Evolutionary conservation across 495 filamentous ascomycete genomes (phyloP).

Genomic region (Pseudotulostoma volvatum): DNA sequence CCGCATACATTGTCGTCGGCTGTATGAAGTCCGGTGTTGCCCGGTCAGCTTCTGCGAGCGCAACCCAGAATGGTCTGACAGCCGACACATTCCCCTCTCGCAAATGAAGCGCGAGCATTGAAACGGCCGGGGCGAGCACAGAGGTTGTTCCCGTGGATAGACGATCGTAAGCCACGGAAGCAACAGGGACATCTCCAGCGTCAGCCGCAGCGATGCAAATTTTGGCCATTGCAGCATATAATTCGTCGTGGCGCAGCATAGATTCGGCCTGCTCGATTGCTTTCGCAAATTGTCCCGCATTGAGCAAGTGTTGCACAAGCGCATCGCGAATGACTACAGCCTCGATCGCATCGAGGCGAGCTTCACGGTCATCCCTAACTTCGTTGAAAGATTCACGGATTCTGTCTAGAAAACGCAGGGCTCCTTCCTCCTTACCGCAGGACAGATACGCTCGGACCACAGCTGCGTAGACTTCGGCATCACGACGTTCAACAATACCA

Average conservation of each 20-base stretch:
- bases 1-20: slow-evolving; percentile 69
- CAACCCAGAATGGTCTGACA: slow-evolving; percentile 60
- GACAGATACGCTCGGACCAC: slow-evolving; percentile 73
- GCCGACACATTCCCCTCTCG: slow-evolving; percentile 60
- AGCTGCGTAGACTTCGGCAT: slow-evolving; percentile 73
- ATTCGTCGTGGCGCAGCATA: slow-evolving; percentile 30
- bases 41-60: slow-evolving; percentile 43
- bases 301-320: slow-evolving; percentile 54
- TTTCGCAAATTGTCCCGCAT: slow-evolving; percentile 43
- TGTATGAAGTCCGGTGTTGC: slow-evolving; percentile 58
- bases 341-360: slow-evolving; percentile 40
- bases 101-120: slow-evolving; percentile 70
- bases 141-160: slow-evolving; percentile 32
- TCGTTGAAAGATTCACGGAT: slow-evolving; percentile 44
- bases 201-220: slow-evolving; percentile 64
- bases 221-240: slow-evolving; percentile 36
- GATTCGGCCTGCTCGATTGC: slow-evolving; percentile 48
- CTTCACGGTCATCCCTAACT: slow-evolving; percentile 36
- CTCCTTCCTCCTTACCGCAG: slow-evolving; percentile 61
- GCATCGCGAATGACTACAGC: slow-evolving; percentile 55
- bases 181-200: slow-evolving; percentile 50
- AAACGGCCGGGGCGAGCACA: slow-evolving; percentile 51
- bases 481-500: slow-evolving; percentile 53
- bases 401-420: slow-evolving; percentile 64
- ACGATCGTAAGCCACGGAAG: slow-evolving; percentile 47